Percentiles rank a stretch among this genome's conserved stretches.
Evolutionary conservation across 805 yeast species (phyloP).

Genomic region (Saturnispora diversa): DNA sequence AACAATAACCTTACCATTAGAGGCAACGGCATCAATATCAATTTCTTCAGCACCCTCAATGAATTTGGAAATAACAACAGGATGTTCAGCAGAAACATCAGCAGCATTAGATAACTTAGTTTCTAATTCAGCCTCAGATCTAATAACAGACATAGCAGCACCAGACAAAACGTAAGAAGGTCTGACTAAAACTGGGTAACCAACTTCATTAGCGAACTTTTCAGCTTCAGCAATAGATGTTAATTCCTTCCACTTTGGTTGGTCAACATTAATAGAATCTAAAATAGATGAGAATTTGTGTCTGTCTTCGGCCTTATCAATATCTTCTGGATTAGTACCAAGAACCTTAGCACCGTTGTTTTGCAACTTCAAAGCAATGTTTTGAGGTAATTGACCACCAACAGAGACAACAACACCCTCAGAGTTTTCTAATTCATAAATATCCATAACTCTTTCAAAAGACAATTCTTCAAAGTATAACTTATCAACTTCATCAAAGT

Average conservation of each 20-base stretch:
- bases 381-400: constrained; percentile 98
- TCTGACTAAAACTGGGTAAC: constrained; percentile 93
- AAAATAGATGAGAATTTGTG: constrained; percentile 93
- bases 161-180: constrained; percentile 97
- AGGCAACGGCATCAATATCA: constrained; percentile 95
- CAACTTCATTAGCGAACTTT: constrained; percentile 73
- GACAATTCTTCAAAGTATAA: constrained; percentile 92
- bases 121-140: constrained; percentile 70
- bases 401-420: constrained; percentile 91
- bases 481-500: constrained; percentile 96
- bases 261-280: constrained; percentile 89
- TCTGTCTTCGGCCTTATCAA: constrained; percentile 97
- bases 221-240: constrained; percentile 81
- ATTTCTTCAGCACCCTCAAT: constrained; percentile 95
- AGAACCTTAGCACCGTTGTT: constrained; percentile 76
- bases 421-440: constrained; percentile 85
- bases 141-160: constrained; percentile 96
- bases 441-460: constrained; percentile 94
- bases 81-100: constrained; percentile 90
- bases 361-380: constrained; percentile 83
- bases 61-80: constrained; percentile 94
- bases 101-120: constrained; percentile 80
- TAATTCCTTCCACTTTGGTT: constrained; percentile 96
- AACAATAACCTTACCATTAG: constrained; percentile 77
- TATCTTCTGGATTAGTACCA: constrained; percentile 91